Conservation (phyloP, 2,329 filamentous ascomycete species). For the Aspergillus sergii region DNA sequence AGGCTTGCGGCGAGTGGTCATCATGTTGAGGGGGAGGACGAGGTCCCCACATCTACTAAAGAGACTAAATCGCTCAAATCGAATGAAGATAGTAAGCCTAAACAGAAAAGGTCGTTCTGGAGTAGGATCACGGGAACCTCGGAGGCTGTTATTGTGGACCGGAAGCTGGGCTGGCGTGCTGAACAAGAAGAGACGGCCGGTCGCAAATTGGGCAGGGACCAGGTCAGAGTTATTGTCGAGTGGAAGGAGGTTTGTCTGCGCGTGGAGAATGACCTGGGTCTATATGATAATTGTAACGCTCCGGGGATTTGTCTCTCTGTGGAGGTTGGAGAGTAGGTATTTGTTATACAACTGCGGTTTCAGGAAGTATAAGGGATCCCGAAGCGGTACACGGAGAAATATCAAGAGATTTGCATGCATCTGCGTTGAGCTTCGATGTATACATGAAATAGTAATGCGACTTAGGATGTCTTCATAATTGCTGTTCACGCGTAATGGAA, state of each 20-base stretch:
- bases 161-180: not conserved
- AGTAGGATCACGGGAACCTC: not conserved
- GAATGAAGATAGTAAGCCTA: not conserved
- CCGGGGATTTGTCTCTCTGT: slow-evolving; percentile 1
- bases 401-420: not conserved
- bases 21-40: not conserved
- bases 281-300: not conserved
- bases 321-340: not conserved
- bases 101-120: not conserved
- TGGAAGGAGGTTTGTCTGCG: slow-evolving; percentile 4
- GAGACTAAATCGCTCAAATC: too few species aligned
- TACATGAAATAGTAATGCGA: not conserved
- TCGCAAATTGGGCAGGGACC: not conserved
- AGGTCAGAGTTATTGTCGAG: not conserved
- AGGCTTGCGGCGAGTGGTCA: not conserved
- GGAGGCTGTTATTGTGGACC: not conserved
- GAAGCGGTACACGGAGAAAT: not conserved
- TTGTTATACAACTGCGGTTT: not conserved
- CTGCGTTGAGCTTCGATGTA: not conserved
- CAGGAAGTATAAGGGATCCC: not conserved
- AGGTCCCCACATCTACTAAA: not conserved
- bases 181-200: not conserved
- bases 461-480: not conserved
- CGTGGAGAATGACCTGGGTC: not conserved
- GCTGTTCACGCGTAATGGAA: not conserved